Conservation (phyloP, 2,329 filamentous ascomycete genomes). For the Ophiostoma sp. region DNA sequence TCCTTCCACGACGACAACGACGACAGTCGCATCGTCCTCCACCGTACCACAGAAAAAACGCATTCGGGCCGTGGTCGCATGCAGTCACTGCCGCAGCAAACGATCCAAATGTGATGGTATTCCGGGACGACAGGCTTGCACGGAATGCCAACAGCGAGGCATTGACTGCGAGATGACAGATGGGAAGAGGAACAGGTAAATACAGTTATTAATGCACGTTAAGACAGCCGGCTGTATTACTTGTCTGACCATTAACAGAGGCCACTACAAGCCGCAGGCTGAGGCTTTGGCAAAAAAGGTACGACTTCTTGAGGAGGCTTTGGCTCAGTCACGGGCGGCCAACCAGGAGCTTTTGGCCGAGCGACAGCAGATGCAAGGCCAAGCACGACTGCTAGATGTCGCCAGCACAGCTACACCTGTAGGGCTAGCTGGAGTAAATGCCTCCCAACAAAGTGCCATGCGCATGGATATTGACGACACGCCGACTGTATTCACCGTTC, state of each 20-base stretch:
- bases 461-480: neutral
- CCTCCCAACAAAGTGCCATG: neutral
- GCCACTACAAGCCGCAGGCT: conserved; percentile 26
- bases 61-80: conserved; percentile 25
- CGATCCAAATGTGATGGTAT: conserved; percentile 25
- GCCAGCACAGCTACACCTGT: neutral
- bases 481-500: neutral
- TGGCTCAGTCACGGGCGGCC: conserved; percentile 13
- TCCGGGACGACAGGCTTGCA: conserved; percentile 20
- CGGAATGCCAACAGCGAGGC: conserved; percentile 22
- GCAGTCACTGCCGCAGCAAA: conserved; percentile 27
- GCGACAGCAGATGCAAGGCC: neutral
- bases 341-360: conserved; percentile 5
- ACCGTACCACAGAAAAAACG: conserved; percentile 19
- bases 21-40: neutral
- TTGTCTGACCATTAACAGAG: neutral
- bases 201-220: no score
- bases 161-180: conserved; percentile 26
- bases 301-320: conserved; percentile 16
- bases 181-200: conserved; percentile 23
- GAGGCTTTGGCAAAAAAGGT: conserved; percentile 22
- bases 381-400: neutral
- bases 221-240: no score
- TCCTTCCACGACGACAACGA: neutral
- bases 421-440: neutral